Evolutionary conservation across 768 basidiomycete genomes (phyloP).

Genomic region (Cyathus striatus): DNA sequence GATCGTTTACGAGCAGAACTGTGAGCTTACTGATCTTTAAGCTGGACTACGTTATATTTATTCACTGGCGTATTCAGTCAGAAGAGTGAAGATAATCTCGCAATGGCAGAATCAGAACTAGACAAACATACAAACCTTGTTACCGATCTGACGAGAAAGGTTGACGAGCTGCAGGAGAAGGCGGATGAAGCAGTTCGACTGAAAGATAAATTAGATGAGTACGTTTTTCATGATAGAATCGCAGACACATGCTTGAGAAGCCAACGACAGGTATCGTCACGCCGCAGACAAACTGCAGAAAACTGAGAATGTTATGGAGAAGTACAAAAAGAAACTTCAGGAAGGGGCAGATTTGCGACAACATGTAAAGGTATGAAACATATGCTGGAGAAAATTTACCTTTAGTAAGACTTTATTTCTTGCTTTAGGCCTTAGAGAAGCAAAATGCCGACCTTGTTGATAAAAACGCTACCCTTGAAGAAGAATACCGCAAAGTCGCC

Average conservation of each 20-base stretch:
- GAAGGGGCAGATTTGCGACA: slow-evolving; percentile 88
- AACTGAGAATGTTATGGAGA: slow-evolving; percentile 96
- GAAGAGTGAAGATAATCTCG: slow-evolving; percentile 91
- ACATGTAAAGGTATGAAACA: slow-evolving; percentile 74
- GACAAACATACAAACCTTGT: slow-evolving; percentile 71
- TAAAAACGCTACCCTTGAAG: slow-evolving; percentile 87
- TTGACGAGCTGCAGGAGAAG: slow-evolving; percentile 73
- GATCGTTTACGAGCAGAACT: slow-evolving; percentile 78
- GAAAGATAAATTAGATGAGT: slow-evolving; percentile 97
- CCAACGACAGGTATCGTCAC: slow-evolving; percentile 68
- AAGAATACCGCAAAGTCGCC: slow-evolving; percentile 83
- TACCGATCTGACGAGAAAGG: slow-evolving; percentile 69
- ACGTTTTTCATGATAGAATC: slow-evolving; percentile 17
- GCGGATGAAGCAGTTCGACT: slow-evolving; percentile 77
- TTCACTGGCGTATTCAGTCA: slow-evolving; percentile 50
- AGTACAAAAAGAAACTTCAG: slow-evolving; percentile 97
- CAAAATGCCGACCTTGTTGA: slow-evolving; percentile 92
- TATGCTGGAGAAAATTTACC: slow-evolving; percentile 7
- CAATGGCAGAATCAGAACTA: slow-evolving; percentile 74
- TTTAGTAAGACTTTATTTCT: slow-evolving; percentile 1
- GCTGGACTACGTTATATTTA: slow-evolving; percentile 10
- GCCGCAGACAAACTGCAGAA: slow-evolving; percentile 90
- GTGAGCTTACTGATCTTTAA: slow-evolving; percentile 44
- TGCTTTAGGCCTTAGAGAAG: slow-evolving; percentile 72
- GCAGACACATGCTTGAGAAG: background rate